Conservation (phyloP, 1,139 yeast genomes). For the Barnettozyma hawaiiensis region DNA sequence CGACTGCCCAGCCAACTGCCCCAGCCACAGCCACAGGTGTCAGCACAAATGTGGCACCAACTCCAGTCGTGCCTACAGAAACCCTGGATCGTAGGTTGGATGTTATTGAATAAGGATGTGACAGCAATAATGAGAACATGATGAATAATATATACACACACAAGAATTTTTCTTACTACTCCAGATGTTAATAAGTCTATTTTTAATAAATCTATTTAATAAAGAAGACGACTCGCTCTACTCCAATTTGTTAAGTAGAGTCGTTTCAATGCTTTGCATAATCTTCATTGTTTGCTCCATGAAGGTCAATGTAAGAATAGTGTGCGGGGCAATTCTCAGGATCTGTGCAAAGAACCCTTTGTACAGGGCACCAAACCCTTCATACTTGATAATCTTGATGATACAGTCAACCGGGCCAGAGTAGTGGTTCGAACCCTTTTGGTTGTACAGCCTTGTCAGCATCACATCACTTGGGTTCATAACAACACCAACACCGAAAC, state of each 20-base stretch:
- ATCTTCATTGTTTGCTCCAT: conserved; percentile 91
- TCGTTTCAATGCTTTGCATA: conserved; percentile 38
- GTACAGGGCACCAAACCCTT: conserved; percentile 84
- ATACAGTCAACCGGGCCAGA: conserved; percentile 86
- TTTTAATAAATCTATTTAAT: too few relatives aligned
- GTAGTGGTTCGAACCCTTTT: conserved; percentile 80
- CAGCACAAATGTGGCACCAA: background rate
- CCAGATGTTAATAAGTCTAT: too few relatives aligned
- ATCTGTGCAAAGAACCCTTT: conserved; percentile 94
- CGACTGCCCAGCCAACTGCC: background rate
- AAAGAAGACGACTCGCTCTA: too few relatives aligned
- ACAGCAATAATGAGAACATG: background rate
- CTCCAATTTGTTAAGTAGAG: conserved; percentile 8
- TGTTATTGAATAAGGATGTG: conserved; percentile 1
- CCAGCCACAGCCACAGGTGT: conserved; percentile 4
- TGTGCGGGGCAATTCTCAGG: conserved; percentile 91
- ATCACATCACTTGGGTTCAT: conserved; percentile 98
- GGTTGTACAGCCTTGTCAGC: conserved; percentile 90
- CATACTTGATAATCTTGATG: conserved; percentile 69
- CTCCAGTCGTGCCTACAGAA: conserved; percentile 1
- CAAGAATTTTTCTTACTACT: background rate
- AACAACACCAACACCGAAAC: conserved; percentile 87
- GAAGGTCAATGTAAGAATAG: conserved; percentile 81
- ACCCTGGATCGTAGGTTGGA: background rate
- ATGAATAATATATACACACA: too few relatives aligned